These are phyloP conservation scores for Diplodia intermedia DNA, from an alignment of 2,329 filamentous ascomycete species.

Conservation along the genomic window DNA sequence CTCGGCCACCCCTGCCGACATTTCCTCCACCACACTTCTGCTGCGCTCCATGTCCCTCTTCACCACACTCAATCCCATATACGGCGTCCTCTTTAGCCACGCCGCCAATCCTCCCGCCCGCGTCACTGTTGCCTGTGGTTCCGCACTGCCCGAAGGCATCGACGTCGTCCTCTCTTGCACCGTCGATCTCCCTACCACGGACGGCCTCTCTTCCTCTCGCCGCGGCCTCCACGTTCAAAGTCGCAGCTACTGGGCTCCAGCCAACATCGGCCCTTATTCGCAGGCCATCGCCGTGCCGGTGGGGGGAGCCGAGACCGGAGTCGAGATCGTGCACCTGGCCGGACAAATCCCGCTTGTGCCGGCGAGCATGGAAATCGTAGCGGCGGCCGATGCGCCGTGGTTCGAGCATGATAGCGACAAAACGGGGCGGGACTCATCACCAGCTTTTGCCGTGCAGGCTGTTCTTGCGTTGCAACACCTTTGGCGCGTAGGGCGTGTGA, in stretches of 20 bases:
- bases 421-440: too few species aligned
- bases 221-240: slow-evolving; percentile 85
- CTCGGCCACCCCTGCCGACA: slow-evolving; percentile 39
- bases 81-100: slow-evolving; percentile 73
- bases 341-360: slow-evolving; percentile 92
- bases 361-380: slow-evolving; percentile 71
- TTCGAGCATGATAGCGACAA: slow-evolving; percentile 21
- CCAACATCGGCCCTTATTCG: slow-evolving; percentile 96
- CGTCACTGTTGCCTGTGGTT: slow-evolving; percentile 80
- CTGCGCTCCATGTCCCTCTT: slow-evolving; percentile 85
- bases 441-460: slow-evolving; percentile 64
- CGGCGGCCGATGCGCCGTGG: slow-evolving; percentile 33
- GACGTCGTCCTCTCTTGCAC: slow-evolving; percentile 65
- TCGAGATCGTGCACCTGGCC: slow-evolving; percentile 69
- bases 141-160: slow-evolving; percentile 64
- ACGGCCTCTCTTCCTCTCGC: slow-evolving; percentile 34
- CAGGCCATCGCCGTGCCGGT: slow-evolving; percentile 74
- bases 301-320: slow-evolving; percentile 21
- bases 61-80: slow-evolving; percentile 73
- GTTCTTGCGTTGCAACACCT: slow-evolving; percentile 85
- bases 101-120: slow-evolving; percentile 81
- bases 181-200: slow-evolving; percentile 43
- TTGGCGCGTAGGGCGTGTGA: slow-evolving; percentile 78
- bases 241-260: slow-evolving; percentile 94
- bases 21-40: slow-evolving; percentile 65